These are phyloP conservation scores for Pythium dissimile DNA, from an alignment of 352 stramenopile genomes.

Conservation along the genomic window DNA sequence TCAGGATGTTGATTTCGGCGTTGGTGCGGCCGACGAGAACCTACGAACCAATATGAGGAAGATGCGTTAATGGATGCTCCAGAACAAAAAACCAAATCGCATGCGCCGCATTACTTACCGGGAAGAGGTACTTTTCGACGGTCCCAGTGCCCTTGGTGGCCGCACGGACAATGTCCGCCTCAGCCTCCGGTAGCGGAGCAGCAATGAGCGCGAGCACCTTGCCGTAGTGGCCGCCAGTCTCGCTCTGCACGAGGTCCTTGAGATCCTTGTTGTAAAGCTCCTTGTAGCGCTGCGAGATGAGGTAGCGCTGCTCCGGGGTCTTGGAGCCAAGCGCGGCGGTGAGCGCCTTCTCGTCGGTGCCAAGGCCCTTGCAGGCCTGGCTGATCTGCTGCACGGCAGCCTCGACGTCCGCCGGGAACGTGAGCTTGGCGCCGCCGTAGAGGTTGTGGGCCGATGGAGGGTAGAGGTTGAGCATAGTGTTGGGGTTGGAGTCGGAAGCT, in stretches of 20 bases:
- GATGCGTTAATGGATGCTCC: neutral
- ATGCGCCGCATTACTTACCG: constrained; percentile 17
- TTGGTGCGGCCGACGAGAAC: constrained; percentile 63
- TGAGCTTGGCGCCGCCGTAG: constrained; percentile 43
- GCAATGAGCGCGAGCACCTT: constrained; percentile 58
- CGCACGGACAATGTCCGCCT: constrained; percentile 56
- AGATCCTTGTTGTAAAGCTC: constrained; percentile 56
- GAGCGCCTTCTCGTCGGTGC: constrained; percentile 56
- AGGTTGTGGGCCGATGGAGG: constrained; percentile 58
- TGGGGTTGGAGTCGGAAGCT: neutral
- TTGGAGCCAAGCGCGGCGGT: constrained; percentile 48
- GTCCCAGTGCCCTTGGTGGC: constrained; percentile 70
- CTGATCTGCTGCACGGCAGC: constrained; percentile 49
- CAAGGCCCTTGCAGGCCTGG: constrained; percentile 59
- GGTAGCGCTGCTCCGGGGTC: constrained; percentile 52
- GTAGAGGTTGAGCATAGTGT: constrained; percentile 77
- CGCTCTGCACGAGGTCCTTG: constrained; percentile 55
- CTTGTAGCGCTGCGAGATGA: constrained; percentile 65
- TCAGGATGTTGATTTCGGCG: constrained; percentile 70
- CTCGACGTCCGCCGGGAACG: constrained; percentile 48
- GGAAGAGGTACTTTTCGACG: constrained; percentile 71
- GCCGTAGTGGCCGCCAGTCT: constrained; percentile 63
- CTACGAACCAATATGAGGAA: neutral
- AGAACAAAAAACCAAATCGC: neutral
- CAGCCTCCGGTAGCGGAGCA: constrained; percentile 52